phyloP scores from a whole-genome alignment of 2,329 filamentous ascomycete species.

The Aulographum hederae region DNA sequence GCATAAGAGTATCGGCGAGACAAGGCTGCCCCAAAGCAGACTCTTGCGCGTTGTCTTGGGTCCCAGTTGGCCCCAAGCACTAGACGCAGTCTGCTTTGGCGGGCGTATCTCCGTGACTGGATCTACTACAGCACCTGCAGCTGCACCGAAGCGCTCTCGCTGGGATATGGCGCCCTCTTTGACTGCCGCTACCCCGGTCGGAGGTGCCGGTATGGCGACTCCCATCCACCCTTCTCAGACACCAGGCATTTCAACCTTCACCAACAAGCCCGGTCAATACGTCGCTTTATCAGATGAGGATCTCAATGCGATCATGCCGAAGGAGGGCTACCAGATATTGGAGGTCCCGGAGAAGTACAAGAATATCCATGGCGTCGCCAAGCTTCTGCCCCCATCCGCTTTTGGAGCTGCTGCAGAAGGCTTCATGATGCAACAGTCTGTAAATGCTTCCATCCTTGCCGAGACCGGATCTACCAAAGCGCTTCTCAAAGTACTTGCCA shows the following conservation, averaged over 20 bases:
- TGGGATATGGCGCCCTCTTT: conserved; percentile 90
- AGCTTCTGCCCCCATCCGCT: conserved; percentile 49
- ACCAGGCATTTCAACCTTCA: conserved; percentile 37
- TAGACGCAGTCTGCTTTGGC: too few relatives aligned
- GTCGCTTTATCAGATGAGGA: conserved; percentile 91
- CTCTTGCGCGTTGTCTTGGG: too few relatives aligned
- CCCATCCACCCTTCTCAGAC: conserved; percentile 41
- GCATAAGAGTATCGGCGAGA: too few relatives aligned
- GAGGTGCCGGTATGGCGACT: conserved; percentile 55
- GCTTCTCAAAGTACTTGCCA: too few relatives aligned
- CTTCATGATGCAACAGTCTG: conserved; percentile 96
- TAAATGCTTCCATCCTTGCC: conserved; percentile 62
- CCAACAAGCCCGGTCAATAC: conserved; percentile 32
- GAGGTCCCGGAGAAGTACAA: conserved; percentile 85
- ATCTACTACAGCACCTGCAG: too few relatives aligned
- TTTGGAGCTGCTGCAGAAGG: conserved; percentile 38
- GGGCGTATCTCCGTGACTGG: too few relatives aligned
- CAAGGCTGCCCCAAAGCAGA: too few relatives aligned
- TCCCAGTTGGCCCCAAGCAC: too few relatives aligned
- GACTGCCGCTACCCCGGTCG: conserved; percentile 58
- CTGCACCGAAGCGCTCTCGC: too few relatives aligned
- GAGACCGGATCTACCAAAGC: conserved; percentile 86
- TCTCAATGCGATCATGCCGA: conserved; percentile 76
- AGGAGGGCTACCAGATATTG: conserved; percentile 82
- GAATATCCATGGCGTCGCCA: conserved; percentile 57